These are phyloP conservation scores for Funneliformis caledonium DNA, from an alignment of 371 early-diverging fungal genomes.

Conservation along the genomic window DNA sequence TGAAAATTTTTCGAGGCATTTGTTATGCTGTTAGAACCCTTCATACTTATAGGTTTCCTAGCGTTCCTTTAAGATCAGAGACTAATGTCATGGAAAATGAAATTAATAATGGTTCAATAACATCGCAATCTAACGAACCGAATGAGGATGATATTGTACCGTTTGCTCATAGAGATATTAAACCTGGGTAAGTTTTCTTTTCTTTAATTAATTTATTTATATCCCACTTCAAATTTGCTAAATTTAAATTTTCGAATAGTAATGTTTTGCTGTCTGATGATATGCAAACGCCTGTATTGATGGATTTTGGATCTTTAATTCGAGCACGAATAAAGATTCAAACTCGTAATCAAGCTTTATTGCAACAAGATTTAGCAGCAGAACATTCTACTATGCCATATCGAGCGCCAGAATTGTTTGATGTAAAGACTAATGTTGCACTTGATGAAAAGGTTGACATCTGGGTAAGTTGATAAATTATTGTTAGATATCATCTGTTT, in stretches of 20 bases:
- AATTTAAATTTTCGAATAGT: slow-evolving; percentile 44
- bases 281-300: slow-evolving; percentile 67
- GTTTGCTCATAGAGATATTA: slow-evolving; percentile 82
- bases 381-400: slow-evolving; percentile 79
- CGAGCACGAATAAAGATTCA: slow-evolving; percentile 62
- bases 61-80: slow-evolving; percentile 46
- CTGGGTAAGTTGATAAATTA: slow-evolving; percentile 55
- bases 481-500: not conserved
- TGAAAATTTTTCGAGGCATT: slow-evolving; percentile 62
- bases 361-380: slow-evolving; percentile 77
- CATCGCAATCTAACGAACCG: not conserved
- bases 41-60: slow-evolving; percentile 61
- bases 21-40: slow-evolving; percentile 65
- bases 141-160: slow-evolving; percentile 52
- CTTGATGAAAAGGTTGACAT: slow-evolving; percentile 78
- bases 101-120: slow-evolving; percentile 4
- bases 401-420: slow-evolving; percentile 83
- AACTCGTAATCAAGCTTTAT: slow-evolving; percentile 66
- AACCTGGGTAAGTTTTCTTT: slow-evolving; percentile 62
- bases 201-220: not conserved
- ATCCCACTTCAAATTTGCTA: not conserved
- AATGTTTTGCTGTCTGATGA: slow-evolving; percentile 69
- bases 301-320: slow-evolving; percentile 80
- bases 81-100: not conserved
- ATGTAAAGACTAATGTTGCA: slow-evolving; percentile 65